Base-by-base conservation (phyloP, 176 grass and related monocot genomes). In the Aegilops umbellulata region DNA sequence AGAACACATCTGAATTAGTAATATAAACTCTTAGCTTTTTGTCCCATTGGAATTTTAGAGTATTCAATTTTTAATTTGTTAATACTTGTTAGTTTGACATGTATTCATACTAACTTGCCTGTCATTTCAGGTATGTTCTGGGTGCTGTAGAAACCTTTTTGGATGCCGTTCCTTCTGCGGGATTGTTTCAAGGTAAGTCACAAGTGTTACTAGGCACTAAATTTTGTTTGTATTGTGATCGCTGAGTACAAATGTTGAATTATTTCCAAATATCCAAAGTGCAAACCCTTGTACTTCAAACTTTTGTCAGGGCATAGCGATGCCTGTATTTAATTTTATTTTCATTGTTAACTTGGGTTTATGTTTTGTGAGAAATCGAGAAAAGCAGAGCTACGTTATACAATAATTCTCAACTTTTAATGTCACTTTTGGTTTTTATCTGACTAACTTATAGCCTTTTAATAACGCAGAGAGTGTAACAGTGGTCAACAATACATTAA, bases 91-190 rank as follows among this genome's bases (percentile, higher is more conserved):
- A 64, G 8, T 73, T 9, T 83, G 19, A 11, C 32, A 9, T 71
- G 5, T 24, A 78, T 70, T 31, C 38, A 10, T 31, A 24, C 8
- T 31, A 80, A 78, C 68, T 49, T 66, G 75, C 83, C 38, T 68
- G 6, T 57, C 42, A 67, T 36, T 81, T 89, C 89, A 98, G 95
- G 95, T 98, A 98, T 95, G 95, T 98, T 58, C 78, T 98, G 49
- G 95, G 95, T 74, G 95, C 95, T 79, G 93, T 98, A 80, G 95
- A 98, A 94, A 98, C 95, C 24, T 98, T 98, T 92, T 95, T 98
- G 76, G 93, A 91, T 60, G 95, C 95, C 3, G 91, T 94, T 69
- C 95, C 95, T 74, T 85, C 89, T 90, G 95, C 95, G 66, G 95
- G 95, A 68, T 90, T 98, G 70, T 98, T 98, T 77, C 71, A 90